Conservation (phyloP, 495 filamentous ascomycete species). For the Penicillium argentinense region DNA sequence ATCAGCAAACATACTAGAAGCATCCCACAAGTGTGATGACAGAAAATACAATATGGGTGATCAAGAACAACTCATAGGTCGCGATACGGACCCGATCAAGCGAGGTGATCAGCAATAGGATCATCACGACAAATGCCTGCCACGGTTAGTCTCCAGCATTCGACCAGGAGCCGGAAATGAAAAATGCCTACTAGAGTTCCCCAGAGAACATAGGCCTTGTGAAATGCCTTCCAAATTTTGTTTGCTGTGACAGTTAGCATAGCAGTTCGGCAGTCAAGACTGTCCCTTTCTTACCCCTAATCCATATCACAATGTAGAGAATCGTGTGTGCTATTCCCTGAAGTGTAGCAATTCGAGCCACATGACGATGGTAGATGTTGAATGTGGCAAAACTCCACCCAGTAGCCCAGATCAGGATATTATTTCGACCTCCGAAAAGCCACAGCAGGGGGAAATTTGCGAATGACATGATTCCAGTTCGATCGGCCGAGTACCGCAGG, state of each 20-base stretch:
- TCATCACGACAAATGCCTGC: constrained; percentile 51
- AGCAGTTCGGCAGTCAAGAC: neutral
- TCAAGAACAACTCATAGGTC: constrained; percentile 55
- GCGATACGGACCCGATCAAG: constrained; percentile 46
- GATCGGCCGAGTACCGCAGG: constrained; percentile 48
- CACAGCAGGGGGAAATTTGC: constrained; percentile 53
- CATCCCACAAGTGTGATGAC: constrained; percentile 49
- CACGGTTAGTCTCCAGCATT: neutral
- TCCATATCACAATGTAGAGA: constrained; percentile 33
- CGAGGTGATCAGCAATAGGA: constrained; percentile 44
- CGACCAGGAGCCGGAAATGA: too few species aligned
- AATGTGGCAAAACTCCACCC: constrained; percentile 56
- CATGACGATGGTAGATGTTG: constrained; percentile 56
- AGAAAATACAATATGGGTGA: constrained; percentile 53
- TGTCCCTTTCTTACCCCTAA: constrained; percentile 23
- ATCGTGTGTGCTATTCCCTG: constrained; percentile 49
- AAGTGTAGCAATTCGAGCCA: constrained; percentile 53
- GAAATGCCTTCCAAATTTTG: constrained; percentile 30
- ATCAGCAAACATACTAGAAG: constrained; percentile 49
- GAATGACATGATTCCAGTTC: constrained; percentile 51
- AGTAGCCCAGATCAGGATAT: constrained; percentile 55
- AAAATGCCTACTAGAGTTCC: constrained; percentile 37
- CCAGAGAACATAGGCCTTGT: constrained; percentile 38
- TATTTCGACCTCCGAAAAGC: constrained; percentile 55
- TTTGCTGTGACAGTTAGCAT: constrained; percentile 19